Evolutionary conservation across 1,284 basidiomycete species (phyloP).

Genomic region (Athelia sp.): DNA sequence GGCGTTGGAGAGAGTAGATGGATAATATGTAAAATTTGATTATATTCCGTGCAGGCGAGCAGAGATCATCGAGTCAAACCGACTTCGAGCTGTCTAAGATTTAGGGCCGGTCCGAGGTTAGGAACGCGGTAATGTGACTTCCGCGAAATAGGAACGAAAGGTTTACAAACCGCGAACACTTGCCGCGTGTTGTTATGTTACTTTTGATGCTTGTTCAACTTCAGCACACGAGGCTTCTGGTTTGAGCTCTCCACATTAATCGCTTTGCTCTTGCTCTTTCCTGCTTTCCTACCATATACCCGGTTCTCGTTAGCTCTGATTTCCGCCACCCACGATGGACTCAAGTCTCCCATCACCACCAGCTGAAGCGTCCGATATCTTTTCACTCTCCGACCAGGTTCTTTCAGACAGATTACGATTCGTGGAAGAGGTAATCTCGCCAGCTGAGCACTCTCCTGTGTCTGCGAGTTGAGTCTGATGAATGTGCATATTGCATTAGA

Average conservation of each 20-base stretch:
- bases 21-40: neutral
- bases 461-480: constrained; percentile 5
- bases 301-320: too few species aligned
- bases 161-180: too few species aligned
- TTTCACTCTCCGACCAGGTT: constrained; percentile 55
- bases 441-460: neutral
- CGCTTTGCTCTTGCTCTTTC: neutral
- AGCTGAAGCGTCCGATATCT: constrained; percentile 30
- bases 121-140: too few species aligned
- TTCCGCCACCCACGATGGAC: neutral
- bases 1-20: neutral
- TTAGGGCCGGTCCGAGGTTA: too few species aligned
- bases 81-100: too few species aligned
- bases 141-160: too few species aligned
- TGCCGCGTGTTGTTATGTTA: too few species aligned
- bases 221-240: too few species aligned
- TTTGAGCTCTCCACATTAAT: too few species aligned
- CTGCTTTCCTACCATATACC: neutral
- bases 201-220: too few species aligned
- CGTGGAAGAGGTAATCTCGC: constrained; percentile 65
- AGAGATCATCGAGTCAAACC: too few species aligned
- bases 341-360: neutral
- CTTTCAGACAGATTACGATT: constrained; percentile 68
- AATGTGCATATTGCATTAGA: constrained; percentile 33
- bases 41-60: too few species aligned